A percentile compares a stretch with the other conserved stretches of the same genome.
These are phyloP conservation scores for Microcera coccophila DNA, from an alignment of 2,329 filamentous ascomycete species.

Conservation along the genomic window DNA sequence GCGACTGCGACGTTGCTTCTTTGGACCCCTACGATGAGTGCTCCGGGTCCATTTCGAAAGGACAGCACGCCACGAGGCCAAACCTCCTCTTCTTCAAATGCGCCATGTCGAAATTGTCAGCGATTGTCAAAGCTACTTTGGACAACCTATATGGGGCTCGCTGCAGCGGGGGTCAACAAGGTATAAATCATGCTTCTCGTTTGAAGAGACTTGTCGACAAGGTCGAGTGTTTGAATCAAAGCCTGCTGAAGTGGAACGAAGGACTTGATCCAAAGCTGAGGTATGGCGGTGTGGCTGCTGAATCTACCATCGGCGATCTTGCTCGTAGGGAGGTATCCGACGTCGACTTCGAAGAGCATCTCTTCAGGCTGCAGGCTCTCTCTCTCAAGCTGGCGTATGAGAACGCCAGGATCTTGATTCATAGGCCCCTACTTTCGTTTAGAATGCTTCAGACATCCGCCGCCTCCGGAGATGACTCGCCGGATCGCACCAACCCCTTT, in stretches of 20 bases:
- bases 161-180: neutral
- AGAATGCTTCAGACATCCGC: neutral
- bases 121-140: constrained; percentile 13
- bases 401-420: constrained; percentile 30
- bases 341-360: constrained; percentile 9
- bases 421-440: constrained; percentile 18
- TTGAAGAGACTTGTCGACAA: constrained; percentile 1
- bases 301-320: neutral
- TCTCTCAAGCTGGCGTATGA: constrained; percentile 32
- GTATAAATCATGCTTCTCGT: neutral
- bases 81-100: constrained; percentile 21
- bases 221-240: neutral
- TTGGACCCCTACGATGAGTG: constrained; percentile 25
- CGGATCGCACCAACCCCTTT: constrained; percentile 9
- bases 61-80: neutral
- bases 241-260: constrained; percentile 5
- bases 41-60: constrained; percentile 4
- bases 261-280: neutral
- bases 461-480: neutral
- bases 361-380: constrained; percentile 32
- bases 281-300: neutral
- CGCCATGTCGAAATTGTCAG: constrained; percentile 19
- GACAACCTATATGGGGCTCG: constrained; percentile 13
- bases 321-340: neutral
- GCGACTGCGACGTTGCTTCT: constrained; percentile 30